Evolutionary conservation across 2,329 filamentous ascomycete species (phyloP), one percentile per base, ranked within the genome.

Genomic region (Fusarium sulawesiense): DNA sequence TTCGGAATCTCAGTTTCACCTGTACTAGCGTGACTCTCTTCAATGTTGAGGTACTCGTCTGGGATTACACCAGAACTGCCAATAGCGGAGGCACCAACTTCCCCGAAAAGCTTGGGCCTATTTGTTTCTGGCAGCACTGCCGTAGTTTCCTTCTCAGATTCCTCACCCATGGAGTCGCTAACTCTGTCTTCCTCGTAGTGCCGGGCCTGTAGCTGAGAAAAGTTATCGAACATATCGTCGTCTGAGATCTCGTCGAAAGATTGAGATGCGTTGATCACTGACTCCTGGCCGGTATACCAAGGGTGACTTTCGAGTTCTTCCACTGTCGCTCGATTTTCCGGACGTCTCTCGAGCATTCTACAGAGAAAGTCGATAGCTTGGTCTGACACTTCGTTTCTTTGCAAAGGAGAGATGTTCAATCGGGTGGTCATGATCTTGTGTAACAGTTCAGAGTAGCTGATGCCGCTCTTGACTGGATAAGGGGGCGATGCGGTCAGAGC

Each of bases 381-480:
- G 3, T 87, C 81, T 0, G 93, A 93, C 10, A 96, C 83, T 0
- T 83, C 82, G 12, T 79, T 81, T 8, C 81, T 77, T 12, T 86
- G 80, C 25, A 98, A 83, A 2, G 93, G 89, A 16, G 81, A 79
- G 14, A 88, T 86, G 73, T 97, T 88, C 8, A 96, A 82, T 1
- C 88, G 84, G 5, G 86, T 90, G 7, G 89, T 93, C 92, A 98
- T 97, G 77, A 98, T 96, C 69, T 89, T 92, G 66, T 93, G 86
- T 62, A 97, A 87, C 80, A 98, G 90, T 73, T 93, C 91, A 6
- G 90, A 89, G 66, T 95, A 92, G 68, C 89, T 91, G 53, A 91
- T 89, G 72, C 93, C 93, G 29, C 87, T 89, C 68, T 90, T 89
- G 18, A 92, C 94, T 29, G 91, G 91, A 78, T 93, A 98, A 1